Evolutionary conservation across 2,329 filamentous ascomycete species (phyloP).

Genomic region (Cladophialophora exuberans): DNA sequence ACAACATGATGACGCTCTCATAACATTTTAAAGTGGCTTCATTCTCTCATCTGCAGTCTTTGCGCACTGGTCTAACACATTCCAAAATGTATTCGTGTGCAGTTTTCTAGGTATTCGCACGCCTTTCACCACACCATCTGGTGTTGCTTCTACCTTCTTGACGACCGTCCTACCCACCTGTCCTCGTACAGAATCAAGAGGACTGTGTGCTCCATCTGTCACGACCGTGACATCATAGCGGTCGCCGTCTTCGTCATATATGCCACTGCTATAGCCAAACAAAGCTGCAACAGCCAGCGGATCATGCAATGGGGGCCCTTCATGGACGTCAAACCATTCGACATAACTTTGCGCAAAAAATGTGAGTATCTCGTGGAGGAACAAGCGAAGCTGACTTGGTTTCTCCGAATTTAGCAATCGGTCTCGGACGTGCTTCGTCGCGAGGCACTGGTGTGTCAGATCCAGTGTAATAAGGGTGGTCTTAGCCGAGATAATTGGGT

Average conservation of each 20-base stretch:
- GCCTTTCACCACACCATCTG: constrained; percentile 47
- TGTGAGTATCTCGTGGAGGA: constrained; percentile 82
- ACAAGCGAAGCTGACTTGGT: constrained; percentile 64
- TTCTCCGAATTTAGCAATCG: constrained; percentile 62
- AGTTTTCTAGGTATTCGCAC: constrained; percentile 78
- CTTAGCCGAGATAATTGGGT: constrained; percentile 70
- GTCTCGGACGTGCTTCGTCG: constrained; percentile 70
- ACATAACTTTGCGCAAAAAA: constrained; percentile 90
- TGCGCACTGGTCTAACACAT: constrained; percentile 71
- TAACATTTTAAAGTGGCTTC: too few species aligned
- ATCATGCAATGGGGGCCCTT: constrained; percentile 87
- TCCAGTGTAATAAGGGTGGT: constrained; percentile 83
- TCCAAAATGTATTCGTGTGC: constrained; percentile 77
- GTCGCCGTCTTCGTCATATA: constrained; percentile 53
- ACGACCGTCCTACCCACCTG: constrained; percentile 15
- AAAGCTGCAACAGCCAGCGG: constrained; percentile 83
- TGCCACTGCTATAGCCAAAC: constrained; percentile 63
- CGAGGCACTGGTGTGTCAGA: constrained; percentile 85
- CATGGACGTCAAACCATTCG: constrained; percentile 74
- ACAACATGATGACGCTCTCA: too few species aligned
- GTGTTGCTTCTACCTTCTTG: constrained; percentile 40
- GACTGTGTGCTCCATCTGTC: constrained; percentile 16
- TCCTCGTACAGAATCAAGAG: constrained; percentile 15
- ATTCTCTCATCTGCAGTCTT: constrained; percentile 62
- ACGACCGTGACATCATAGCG: constrained; percentile 51